Evolutionary conservation across 176 grass and related monocot species (phyloP).

Genomic region (Avena eriantha): DNA sequence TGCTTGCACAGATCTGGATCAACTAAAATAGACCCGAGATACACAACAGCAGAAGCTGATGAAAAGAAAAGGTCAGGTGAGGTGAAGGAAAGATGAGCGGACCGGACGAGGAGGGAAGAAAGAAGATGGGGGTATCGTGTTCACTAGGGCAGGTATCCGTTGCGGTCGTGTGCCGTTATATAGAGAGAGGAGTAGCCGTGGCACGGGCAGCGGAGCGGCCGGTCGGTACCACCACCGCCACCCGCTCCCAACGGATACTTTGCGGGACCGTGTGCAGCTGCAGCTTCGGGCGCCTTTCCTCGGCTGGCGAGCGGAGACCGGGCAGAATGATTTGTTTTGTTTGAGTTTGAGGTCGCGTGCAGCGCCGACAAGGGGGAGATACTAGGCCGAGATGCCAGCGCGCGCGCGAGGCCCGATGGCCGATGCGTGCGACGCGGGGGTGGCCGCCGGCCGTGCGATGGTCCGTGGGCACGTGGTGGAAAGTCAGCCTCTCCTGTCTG

Average conservation of each 20-base stretch:
- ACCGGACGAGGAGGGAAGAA: neutral
- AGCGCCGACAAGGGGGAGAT: constrained; percentile 33
- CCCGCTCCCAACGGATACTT: neutral
- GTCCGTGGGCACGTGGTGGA: constrained; percentile 54
- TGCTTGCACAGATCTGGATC: constrained; percentile 31
- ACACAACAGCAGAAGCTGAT: neutral
- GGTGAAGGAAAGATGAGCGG: constrained; percentile 9
- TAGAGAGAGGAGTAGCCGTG: neutral
- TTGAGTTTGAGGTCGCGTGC: constrained; percentile 30
- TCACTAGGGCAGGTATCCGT: neutral
- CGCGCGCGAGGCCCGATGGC: neutral
- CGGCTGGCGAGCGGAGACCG: neutral
- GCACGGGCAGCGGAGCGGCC: too few species aligned
- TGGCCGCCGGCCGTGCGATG: constrained; percentile 53
- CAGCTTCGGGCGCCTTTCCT: constrained; percentile 17
- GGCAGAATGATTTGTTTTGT: constrained; percentile 4
- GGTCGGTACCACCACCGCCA: neutral
- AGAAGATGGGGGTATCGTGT: neutral
- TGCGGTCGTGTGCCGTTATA: constrained; percentile 35
- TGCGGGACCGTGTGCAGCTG: neutral
- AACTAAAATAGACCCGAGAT: constrained; percentile 41
- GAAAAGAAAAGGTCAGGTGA: neutral
- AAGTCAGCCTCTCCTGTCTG: neutral
- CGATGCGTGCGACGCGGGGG: constrained; percentile 23
- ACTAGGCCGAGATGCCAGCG: neutral